phyloP scores from a whole-genome alignment of 2,329 filamentous ascomycete species.

The Chaetomium strumarium region DNA sequence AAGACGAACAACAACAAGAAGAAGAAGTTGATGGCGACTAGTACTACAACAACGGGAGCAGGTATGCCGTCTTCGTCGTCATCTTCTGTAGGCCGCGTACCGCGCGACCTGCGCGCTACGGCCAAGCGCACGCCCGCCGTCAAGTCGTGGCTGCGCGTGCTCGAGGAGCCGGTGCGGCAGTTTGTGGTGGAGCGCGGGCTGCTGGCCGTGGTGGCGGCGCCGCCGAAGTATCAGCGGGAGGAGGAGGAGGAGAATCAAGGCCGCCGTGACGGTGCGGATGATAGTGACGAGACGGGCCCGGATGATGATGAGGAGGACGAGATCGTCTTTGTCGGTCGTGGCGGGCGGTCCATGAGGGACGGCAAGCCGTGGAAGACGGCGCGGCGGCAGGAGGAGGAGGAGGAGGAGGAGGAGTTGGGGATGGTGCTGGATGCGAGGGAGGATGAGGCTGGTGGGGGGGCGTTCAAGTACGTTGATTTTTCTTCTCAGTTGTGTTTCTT shows the following conservation, averaged over 20 bases:
- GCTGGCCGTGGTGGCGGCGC: conserved; percentile 8
- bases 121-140: conserved; percentile 77
- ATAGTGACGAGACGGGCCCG: conserved; percentile 39
- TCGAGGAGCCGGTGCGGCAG: conserved; percentile 76
- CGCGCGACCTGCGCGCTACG: conserved; percentile 72
- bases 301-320: conserved; percentile 88
- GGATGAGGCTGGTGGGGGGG: conserved; percentile 68
- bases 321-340: conserved; percentile 48
- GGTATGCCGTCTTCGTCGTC: conserved; percentile 22
- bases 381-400: conserved; percentile 42
- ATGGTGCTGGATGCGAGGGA: conserved; percentile 76
- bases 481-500: neutral
- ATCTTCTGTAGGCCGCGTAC: conserved; percentile 53
- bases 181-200: conserved; percentile 56
- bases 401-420: conserved; percentile 56
- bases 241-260: neutral
- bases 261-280: conserved; percentile 12
- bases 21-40: too few relatives aligned
- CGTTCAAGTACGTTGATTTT: conserved; percentile 64
- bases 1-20: too few relatives aligned
- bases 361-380: conserved; percentile 41
- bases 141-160: conserved; percentile 69
- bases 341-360: conserved; percentile 52
- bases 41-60: conserved; percentile 1
- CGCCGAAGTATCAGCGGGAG: neutral